A percentile compares a stretch with the other conserved stretches of the same genome.
These are phyloP conservation scores for Olyra latifolia DNA, from an alignment of 176 grass and related monocot species.

Conservation along the genomic window DNA sequence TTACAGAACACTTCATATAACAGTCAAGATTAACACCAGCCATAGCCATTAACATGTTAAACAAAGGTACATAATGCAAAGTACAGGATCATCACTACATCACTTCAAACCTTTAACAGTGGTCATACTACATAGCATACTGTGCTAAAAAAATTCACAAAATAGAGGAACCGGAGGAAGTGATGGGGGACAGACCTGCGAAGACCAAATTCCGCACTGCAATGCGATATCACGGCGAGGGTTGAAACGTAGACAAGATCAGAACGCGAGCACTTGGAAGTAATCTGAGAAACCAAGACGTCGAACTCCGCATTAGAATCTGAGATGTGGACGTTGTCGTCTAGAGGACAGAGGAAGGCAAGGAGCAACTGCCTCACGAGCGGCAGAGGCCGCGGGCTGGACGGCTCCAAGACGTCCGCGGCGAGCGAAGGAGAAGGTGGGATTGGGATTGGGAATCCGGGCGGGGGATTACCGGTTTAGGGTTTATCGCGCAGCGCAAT, in stretches of 20 bases:
- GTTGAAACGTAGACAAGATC: neutral
- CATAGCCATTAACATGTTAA: neutral
- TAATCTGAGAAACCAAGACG: neutral
- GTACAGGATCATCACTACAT: neutral
- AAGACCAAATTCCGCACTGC: neutral
- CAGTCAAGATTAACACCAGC: neutral
- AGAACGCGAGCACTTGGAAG: neutral
- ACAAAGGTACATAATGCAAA: neutral
- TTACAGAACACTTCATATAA: neutral
- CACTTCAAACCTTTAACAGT: neutral
- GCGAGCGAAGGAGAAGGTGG: neutral
- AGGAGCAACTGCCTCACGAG: neutral
- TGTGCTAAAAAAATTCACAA: neutral
- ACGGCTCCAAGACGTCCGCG: neutral
- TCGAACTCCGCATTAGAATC: neutral
- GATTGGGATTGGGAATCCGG: conserved; percentile 46
- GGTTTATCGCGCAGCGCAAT: neutral
- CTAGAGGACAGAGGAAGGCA: neutral
- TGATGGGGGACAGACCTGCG: neutral
- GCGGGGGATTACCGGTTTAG: conserved; percentile 5
- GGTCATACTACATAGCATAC: neutral
- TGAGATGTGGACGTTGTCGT: neutral
- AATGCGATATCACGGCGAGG: neutral
- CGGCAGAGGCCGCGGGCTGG: neutral
- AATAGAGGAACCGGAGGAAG: neutral